Evolutionary conservation across 2,329 filamentous ascomycete species (phyloP).

Genomic region (Monosporascus sp.): DNA sequence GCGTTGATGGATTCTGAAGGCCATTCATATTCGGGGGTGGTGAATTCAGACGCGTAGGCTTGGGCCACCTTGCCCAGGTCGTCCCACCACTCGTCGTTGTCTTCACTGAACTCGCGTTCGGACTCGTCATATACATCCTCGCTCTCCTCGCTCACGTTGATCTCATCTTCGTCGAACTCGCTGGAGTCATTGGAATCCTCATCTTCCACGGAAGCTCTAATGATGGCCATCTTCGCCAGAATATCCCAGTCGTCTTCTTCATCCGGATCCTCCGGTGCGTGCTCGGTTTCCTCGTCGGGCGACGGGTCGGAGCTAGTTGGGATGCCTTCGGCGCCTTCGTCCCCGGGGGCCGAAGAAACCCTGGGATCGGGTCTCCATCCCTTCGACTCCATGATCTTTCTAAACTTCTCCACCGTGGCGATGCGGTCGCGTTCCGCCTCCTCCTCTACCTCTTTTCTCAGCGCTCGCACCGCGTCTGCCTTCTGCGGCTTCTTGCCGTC

Average conservation of each 20-base stretch:
- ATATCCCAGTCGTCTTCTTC: background rate
- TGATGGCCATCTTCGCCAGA: background rate
- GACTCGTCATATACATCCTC: background rate
- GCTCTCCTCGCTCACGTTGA: background rate
- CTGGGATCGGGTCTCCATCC: no score
- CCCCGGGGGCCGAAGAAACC: no score
- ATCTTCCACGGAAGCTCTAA: background rate
- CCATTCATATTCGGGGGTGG: background rate
- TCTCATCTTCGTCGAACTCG: background rate
- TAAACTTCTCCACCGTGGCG: no score
- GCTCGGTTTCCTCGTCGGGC: no score
- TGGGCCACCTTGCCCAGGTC: conserved; percentile 1
- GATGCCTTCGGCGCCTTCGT: no score
- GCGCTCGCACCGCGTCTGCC: no score
- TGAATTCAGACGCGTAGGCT: background rate
- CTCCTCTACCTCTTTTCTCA: no score
- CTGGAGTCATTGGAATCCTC: background rate
- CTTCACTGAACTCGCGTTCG: background rate
- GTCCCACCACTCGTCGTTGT: conserved; percentile 6
- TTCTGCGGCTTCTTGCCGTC: no score
- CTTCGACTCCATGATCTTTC: no score
- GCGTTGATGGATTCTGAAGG: background rate
- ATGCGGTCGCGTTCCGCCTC: no score
- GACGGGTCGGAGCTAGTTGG: no score
- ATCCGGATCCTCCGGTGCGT: background rate